phyloP scores from a whole-genome alignment of 164 flowering plant genomes.

The Pachysandra terminalis region DNA sequence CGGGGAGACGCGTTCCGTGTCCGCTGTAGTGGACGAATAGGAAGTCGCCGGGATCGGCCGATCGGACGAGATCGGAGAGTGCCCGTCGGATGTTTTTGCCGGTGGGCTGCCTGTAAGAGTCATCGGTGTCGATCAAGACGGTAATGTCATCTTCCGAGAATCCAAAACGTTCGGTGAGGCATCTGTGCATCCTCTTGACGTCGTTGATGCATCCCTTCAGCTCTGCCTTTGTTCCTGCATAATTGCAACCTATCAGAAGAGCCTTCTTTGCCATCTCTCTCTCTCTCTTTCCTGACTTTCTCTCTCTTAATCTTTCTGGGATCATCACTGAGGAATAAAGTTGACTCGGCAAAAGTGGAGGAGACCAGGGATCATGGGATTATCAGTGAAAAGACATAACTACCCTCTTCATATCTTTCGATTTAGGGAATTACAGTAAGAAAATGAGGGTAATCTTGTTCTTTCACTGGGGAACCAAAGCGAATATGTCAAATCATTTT shows the following conservation, averaged over 20 bases:
- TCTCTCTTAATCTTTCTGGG: no score
- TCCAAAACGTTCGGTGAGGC: conserved; percentile 63
- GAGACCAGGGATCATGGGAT: no score
- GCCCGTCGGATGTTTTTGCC: conserved; percentile 77
- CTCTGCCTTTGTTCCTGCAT: conserved; percentile 87
- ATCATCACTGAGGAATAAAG: no score
- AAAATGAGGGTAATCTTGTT: no score
- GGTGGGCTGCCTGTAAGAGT: conserved; percentile 72
- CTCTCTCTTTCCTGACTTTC: no score
- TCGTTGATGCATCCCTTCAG: conserved; percentile 93
- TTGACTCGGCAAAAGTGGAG: no score
- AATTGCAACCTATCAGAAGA: conserved; percentile 79
- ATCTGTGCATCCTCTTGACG: conserved; percentile 55
- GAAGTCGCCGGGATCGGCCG: conserved; percentile 62
- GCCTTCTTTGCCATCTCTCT: no score
- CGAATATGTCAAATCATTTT: no score
- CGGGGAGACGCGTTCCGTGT: conserved; percentile 95
- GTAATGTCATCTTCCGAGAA: conserved; percentile 67
- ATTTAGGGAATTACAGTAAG: no score
- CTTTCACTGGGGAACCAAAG: no score
- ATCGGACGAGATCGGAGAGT: conserved; percentile 39
- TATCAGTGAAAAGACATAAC: no score
- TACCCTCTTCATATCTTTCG: no score
- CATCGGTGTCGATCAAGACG: conserved; percentile 79
- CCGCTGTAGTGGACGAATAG: conserved; percentile 94